These are phyloP conservation scores for Yamadazyma diospyri DNA, from an alignment of 1,139 yeast genomes.

Conservation along the genomic window DNA sequence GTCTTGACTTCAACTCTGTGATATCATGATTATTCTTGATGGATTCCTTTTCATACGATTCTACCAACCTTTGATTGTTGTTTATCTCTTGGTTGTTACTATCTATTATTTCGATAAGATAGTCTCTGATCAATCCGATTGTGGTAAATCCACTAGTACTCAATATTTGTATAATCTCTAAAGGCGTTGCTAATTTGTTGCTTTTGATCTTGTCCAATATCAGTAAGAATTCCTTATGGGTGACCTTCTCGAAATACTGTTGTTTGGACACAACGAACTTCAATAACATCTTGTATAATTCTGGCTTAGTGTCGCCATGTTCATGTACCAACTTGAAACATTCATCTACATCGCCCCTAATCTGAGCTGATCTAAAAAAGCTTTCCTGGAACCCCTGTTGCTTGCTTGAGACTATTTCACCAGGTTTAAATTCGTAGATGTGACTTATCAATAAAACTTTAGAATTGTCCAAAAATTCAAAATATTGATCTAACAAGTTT, in stretches of 20 bases:
- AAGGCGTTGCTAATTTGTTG: conserved; percentile 60
- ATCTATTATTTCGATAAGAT: conserved; percentile 60
- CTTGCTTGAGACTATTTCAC: conserved; percentile 36
- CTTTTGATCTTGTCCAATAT: conserved; percentile 54
- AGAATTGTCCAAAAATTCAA: conserved; percentile 50
- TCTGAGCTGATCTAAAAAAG: conserved; percentile 59
- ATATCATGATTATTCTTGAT: conserved; percentile 51
- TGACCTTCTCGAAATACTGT: conserved; percentile 49
- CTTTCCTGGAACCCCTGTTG: conserved; percentile 56
- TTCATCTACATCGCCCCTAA: conserved; percentile 54
- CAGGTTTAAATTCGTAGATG: conserved; percentile 54
- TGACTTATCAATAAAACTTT: conserved; percentile 65
- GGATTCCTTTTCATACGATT: conserved; percentile 69
- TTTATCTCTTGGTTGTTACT: conserved; percentile 62
- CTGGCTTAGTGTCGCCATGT: conserved; percentile 61
- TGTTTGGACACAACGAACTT: conserved; percentile 61
- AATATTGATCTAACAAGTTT: conserved; percentile 42
- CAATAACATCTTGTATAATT: conserved; percentile 63
- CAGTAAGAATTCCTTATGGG: conserved; percentile 46
- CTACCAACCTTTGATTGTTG: conserved; percentile 63
- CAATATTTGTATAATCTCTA: conserved; percentile 71
- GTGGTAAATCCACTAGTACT: conserved; percentile 55
- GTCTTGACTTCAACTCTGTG: conserved; percentile 48
- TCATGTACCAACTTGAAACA: conserved; percentile 56
- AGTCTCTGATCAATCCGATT: conserved; percentile 70